Conservation (phyloP, 2,329 filamentous ascomycete genomes). For the Calonectria honghensis region DNA sequence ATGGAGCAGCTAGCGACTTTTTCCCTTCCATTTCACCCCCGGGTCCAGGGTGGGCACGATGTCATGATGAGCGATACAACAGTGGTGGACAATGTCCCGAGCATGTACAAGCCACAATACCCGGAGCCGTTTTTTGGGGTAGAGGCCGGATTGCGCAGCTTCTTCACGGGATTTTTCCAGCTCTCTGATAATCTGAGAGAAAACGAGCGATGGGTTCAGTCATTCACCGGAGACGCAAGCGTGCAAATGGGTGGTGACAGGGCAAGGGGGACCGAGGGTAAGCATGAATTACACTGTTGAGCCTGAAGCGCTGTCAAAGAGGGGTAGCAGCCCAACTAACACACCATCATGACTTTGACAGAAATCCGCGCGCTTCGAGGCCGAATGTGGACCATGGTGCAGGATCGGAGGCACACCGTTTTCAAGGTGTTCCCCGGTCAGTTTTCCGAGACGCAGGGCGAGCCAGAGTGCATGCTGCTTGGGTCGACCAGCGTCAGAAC, state of each 20-base stretch:
- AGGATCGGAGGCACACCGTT: conserved; percentile 63
- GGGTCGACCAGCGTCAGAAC: conserved; percentile 56
- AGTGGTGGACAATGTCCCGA: conserved; percentile 45
- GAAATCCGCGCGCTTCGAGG: conserved; percentile 64
- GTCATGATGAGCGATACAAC: conserved; percentile 36
- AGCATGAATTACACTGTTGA: conserved; percentile 30
- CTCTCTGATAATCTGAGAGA: conserved; percentile 64
- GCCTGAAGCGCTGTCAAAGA: background rate
- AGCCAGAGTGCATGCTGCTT: conserved; percentile 60
- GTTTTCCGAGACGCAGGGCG: conserved; percentile 53
- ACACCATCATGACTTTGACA: conserved; percentile 47
- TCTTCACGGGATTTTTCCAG: conserved; percentile 66
- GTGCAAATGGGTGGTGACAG: conserved; percentile 64
- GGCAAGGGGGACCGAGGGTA: conserved; percentile 61
- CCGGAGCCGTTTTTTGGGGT: conserved; percentile 56
- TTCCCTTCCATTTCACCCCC: conserved; percentile 9
- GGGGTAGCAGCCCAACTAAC: conserved; percentile 25
- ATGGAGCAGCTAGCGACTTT: conserved; percentile 1
- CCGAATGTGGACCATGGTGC: conserved; percentile 66
- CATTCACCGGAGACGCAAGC: conserved; percentile 64
- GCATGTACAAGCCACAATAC: conserved; percentile 58
- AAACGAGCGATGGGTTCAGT: conserved; percentile 66
- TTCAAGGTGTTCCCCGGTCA: conserved; percentile 64
- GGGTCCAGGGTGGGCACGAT: background rate
- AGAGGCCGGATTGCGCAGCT: conserved; percentile 59